Evolutionary conservation across 805 yeast species (phyloP).

Genomic region (Starmerella bombicola): DNA sequence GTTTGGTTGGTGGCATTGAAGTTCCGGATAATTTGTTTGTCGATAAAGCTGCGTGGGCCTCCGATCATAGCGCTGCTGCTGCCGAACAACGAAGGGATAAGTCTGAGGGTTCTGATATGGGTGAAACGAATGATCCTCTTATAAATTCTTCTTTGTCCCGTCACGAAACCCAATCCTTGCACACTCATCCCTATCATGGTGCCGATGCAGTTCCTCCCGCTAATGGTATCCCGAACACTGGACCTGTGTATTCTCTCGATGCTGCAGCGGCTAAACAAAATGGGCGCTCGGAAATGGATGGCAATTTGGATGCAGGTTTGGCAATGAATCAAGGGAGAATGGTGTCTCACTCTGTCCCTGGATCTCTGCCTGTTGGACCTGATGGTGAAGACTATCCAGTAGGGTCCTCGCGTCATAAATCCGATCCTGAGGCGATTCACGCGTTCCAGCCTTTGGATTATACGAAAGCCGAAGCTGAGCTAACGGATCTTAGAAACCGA

Average conservation of each 20-base stretch:
- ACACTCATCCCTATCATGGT: neutral
- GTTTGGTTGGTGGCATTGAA: constrained; percentile 32
- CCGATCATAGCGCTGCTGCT: neutral
- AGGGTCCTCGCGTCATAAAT: neutral
- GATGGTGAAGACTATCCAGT: too few species aligned
- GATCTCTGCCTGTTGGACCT: neutral
- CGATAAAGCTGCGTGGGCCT: constrained; percentile 6
- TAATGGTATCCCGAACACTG: neutral
- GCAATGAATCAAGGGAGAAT: neutral
- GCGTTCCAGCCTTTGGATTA: constrained; percentile 9
- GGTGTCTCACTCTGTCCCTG: neutral
- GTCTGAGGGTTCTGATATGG: neutral
- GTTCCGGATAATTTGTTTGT: constrained; percentile 30
- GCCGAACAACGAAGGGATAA: neutral
- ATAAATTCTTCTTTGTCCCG: neutral
- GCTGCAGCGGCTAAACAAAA: neutral
- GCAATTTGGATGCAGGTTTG: neutral
- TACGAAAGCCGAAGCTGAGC: constrained; percentile 22
- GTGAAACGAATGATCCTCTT: neutral
- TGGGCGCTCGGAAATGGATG: neutral
- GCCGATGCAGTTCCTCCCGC: neutral
- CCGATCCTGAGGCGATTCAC: neutral
- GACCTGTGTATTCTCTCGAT: neutral
- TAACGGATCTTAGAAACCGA: constrained; percentile 24
- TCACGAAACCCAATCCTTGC: neutral